Base-by-base conservation (phyloP, 1,139 yeast genomes). In the Pichia terricola region DNA sequence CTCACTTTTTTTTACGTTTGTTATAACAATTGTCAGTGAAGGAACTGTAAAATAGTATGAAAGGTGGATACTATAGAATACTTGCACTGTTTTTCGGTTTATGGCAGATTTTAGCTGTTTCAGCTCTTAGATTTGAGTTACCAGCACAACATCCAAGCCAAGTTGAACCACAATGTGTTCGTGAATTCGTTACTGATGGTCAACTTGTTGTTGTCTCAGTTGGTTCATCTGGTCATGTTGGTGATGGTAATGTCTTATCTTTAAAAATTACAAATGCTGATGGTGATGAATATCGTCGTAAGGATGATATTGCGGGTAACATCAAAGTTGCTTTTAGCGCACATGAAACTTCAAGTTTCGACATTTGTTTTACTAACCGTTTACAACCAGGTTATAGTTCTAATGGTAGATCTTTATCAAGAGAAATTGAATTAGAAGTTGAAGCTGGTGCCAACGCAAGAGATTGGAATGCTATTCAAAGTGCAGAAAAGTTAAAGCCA, bases 371-470 rank as follows among this genome's bases (percentile, higher is more conserved):
- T 66, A 83, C 81, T 51, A 91, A 91, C 64, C 63, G 68, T 44
- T 58, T 68, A 51, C 56, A 54, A 42, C 72, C 75, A 47, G 62
- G 66, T 33, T 61, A 63, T 42, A 65, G 63, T 43, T 67, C 67
- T 6, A 57, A 63, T 48, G 57, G 56, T 5, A 64, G 66, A 46
- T 56, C 68, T 40, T 59, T 74, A 52, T 61, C 68, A 39, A 75
- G 89, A 65, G 80, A 81, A 46, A 70, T 91, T 54, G 96, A 88
- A 60, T 71, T 91, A 58, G 96, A 89, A 54, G 83, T 91, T 47
- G 97, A 91, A 65, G 81, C 89, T 52, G 98, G 98, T 33, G 85
- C 96, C 44, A 87, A 89, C 56, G 97, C 97, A 36, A 81, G 97
- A 66, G 97, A 91, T 67, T 91, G 97, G 97, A 87, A 87, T 61